Conservation (phyloP, 2,329 filamentous ascomycete genomes). For the Fusarium sublunatum region DNA sequence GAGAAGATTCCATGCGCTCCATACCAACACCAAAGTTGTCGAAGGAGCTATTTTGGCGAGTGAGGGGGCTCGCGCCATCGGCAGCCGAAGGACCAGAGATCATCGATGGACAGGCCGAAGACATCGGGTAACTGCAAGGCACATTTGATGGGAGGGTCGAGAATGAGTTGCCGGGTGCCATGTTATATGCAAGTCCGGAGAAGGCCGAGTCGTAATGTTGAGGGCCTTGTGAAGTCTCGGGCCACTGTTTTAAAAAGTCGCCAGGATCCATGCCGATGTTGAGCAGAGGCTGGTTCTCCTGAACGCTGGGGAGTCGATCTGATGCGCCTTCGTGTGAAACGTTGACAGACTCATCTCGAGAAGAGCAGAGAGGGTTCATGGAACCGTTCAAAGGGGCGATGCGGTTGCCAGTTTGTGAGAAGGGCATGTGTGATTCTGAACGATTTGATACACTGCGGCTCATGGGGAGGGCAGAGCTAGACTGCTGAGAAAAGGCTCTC, state of each 20-base stretch:
- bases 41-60: conserved; percentile 57
- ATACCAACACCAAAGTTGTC: conserved; percentile 51
- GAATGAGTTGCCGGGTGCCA: conserved; percentile 35
- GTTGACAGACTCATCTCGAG: conserved; percentile 48
- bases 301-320: conserved; percentile 51
- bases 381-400: conserved; percentile 49
- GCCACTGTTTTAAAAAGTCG: conserved; percentile 52
- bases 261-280: conserved; percentile 54
- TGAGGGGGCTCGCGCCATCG: conserved; percentile 55
- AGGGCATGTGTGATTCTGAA: conserved; percentile 55
- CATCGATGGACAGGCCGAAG: conserved; percentile 58
- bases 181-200: conserved; percentile 21
- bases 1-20: conserved; percentile 53
- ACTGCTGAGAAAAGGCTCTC: conserved; percentile 47
- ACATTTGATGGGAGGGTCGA: conserved; percentile 33
- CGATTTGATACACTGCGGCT: conserved; percentile 57
- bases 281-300: conserved; percentile 49
- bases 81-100: conserved; percentile 55
- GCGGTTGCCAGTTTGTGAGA: conserved; percentile 50
- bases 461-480: conserved; percentile 54
- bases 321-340: conserved; percentile 38
- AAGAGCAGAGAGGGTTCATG: conserved; percentile 48
- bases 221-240: conserved; percentile 33
- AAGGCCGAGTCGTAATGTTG: conserved; percentile 41
- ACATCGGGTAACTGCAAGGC: conserved; percentile 44